Base-by-base conservation (phyloP, 208 protist genomes). In the Crithidia thermophila region DNA sequence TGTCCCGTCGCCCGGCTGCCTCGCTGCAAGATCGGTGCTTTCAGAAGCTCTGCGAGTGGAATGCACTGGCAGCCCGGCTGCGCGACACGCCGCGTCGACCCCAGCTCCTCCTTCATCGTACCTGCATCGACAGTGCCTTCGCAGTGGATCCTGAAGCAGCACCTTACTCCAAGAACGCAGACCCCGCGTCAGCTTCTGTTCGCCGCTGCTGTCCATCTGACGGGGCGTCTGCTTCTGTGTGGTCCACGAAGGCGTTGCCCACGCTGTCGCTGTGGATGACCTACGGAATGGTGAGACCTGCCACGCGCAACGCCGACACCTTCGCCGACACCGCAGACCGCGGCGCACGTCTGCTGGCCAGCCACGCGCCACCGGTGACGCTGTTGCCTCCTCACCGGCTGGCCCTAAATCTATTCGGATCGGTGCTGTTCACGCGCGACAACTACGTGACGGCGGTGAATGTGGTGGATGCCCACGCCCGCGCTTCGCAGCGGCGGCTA, bases 211-310 rank as follows among this genome's bases (percentile, higher is more conserved):
- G n/a, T n/a, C n/a, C n/a, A n/a, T n/a, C n/a, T n/a, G n/a, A n/a
- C n/a, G n/a, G n/a, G n/a, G n/a, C n/a, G n/a, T n/a, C n/a, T n/a
- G n/a, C n/a, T n/a, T n/a, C n/a, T n/a, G n/a, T n/a, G n/a, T n/a
- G n/a, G n/a, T n/a, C n/a, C n/a, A 43, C 37, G 1, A 49, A 37
- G 31, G 34, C 4, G 16, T n/a, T n/a, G 5, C 28, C 10, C 31
- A 27, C 58, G 21, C 45, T 14, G 25, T 36, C 11, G 39, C 34
- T 72, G 37, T 49, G 53, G 65, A 10, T 79, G n/a, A 60, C 33
- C 7, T 69, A 68, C 47, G 85, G 82, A 4, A 60, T 91, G 37
- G 80, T 85, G 36, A 76, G 80, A n/a, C 85, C 85, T 23, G 82
- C 76, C 39, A 53, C 72, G n/a, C 67, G 60, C 27, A 76, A 87